Percentiles rank a stretch among this genome's conserved stretches.
phyloP scores from a whole-genome alignment of 164 flowering plant genomes.

The Berberis vulgaris region DNA sequence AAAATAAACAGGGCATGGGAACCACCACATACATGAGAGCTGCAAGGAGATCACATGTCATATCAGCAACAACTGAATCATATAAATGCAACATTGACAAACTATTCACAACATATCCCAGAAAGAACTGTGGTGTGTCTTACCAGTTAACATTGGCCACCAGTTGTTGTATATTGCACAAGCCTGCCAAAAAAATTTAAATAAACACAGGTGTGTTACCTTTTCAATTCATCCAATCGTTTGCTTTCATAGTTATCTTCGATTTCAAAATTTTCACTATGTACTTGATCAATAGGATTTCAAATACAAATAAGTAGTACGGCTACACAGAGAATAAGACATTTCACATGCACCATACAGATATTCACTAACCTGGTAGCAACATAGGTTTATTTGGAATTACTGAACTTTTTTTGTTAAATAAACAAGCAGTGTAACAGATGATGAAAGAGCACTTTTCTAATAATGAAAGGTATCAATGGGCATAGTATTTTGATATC shows the following conservation, averaged over 20 bases:
- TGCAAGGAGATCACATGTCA: conserved; percentile 20
- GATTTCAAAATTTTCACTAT: background rate
- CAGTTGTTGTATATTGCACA: conserved; percentile 90
- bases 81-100: background rate
- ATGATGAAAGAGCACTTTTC: too few relatives aligned
- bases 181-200: conserved; percentile 46
- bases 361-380: background rate
- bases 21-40: conserved; percentile 93
- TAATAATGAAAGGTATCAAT: too few relatives aligned
- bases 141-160: conserved; percentile 98
- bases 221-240: background rate
- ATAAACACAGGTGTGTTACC: conserved; percentile 1
- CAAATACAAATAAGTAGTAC: background rate
- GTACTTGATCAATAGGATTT: background rate
- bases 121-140: conserved; percentile 5
- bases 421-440: too few relatives aligned
- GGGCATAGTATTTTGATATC: too few relatives aligned
- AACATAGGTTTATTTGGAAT: too few relatives aligned
- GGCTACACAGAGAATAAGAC: background rate
- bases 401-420: too few relatives aligned
- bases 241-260: background rate
- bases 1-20: conserved; percentile 96
- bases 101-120: background rate
- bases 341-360: background rate
- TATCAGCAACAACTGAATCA: background rate